Evolutionary conservation across 192 early-diverging fungal genomes (phyloP).

Genomic region (Coemansia reversa): DNA sequence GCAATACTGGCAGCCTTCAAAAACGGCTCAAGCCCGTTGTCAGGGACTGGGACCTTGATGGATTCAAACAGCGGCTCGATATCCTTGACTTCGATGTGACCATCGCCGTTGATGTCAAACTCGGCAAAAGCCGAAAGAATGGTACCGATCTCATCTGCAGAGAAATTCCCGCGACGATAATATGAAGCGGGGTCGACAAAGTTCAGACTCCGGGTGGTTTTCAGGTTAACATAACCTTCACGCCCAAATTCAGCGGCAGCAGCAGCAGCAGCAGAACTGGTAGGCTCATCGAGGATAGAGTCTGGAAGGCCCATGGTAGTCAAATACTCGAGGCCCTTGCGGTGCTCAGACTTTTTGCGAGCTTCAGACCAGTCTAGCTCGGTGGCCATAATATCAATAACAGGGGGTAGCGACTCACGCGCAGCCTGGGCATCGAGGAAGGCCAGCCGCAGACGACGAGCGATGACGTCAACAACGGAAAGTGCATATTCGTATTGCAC

Average conservation of each 20-base stretch:
- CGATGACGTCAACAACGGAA: constrained; percentile 92
- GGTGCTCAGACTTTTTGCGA: constrained; percentile 68
- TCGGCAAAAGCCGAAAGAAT: constrained; percentile 52
- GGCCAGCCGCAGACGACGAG: constrained; percentile 84
- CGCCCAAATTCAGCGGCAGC: constrained; percentile 5
- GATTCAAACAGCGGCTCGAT: constrained; percentile 35
- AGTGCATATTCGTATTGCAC: constrained; percentile 89
- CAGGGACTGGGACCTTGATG: constrained; percentile 39
- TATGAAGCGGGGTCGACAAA: constrained; percentile 52
- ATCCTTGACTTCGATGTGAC: constrained; percentile 47
- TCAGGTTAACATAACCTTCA: constrained; percentile 24
- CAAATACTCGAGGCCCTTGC: constrained; percentile 74
- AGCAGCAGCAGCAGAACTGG: constrained; percentile 10
- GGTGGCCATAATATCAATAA: constrained; percentile 88
- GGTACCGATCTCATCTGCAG: constrained; percentile 54
- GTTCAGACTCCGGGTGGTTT: constrained; percentile 31
- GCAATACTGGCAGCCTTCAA: constrained; percentile 23
- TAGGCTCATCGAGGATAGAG: constrained; percentile 34
- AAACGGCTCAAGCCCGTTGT: constrained; percentile 10
- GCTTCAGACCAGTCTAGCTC: constrained; percentile 79
- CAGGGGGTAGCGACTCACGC: constrained; percentile 76
- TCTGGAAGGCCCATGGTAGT: constrained; percentile 88
- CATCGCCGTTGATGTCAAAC: constrained; percentile 47
- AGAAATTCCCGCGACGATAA: constrained; percentile 55
- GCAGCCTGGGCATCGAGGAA: constrained; percentile 94